phyloP scores from a whole-genome alignment of 305 asterid genomes.

The Fraxinus sp. region DNA sequence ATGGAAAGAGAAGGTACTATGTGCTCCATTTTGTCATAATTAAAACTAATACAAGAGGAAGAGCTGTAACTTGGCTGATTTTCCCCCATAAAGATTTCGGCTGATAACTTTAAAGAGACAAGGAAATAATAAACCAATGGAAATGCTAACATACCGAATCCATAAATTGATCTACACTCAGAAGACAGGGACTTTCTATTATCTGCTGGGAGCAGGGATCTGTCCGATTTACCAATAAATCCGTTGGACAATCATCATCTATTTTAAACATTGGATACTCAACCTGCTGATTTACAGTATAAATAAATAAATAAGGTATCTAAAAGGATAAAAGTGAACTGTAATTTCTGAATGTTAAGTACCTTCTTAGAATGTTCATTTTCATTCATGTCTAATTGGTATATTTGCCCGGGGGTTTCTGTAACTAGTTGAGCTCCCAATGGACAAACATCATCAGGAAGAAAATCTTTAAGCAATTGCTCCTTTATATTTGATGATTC shows the following conservation, averaged over 20 bases:
- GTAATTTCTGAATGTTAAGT: slow-evolving; percentile 16
- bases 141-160: slow-evolving; percentile 59
- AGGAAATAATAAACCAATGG: background rate
- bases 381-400: slow-evolving; percentile 34
- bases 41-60: background rate
- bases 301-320: slow-evolving; percentile 21
- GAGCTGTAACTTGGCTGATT: background rate
- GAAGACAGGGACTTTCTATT: slow-evolving; percentile 57
- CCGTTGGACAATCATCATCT: slow-evolving; percentile 59
- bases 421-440: slow-evolving; percentile 49
- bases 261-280: slow-evolving; percentile 40
- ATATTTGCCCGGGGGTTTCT: slow-evolving; percentile 43
- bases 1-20: background rate
- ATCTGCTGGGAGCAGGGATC: slow-evolving; percentile 51
- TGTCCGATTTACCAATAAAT: slow-evolving; percentile 47
- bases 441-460: slow-evolving; percentile 68
- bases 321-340: slow-evolving; percentile 22
- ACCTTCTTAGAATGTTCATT: slow-evolving; percentile 53
- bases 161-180: slow-evolving; percentile 79
- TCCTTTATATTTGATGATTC: slow-evolving; percentile 49
- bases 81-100: background rate
- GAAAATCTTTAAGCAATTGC: slow-evolving; percentile 62
- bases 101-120: background rate
- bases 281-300: slow-evolving; percentile 32
- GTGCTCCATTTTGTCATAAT: background rate